Evolutionary conservation across 805 yeast species (phyloP), one percentile per base, ranked within the genome.

Genomic region (Zygoascus ofunaensis): DNA sequence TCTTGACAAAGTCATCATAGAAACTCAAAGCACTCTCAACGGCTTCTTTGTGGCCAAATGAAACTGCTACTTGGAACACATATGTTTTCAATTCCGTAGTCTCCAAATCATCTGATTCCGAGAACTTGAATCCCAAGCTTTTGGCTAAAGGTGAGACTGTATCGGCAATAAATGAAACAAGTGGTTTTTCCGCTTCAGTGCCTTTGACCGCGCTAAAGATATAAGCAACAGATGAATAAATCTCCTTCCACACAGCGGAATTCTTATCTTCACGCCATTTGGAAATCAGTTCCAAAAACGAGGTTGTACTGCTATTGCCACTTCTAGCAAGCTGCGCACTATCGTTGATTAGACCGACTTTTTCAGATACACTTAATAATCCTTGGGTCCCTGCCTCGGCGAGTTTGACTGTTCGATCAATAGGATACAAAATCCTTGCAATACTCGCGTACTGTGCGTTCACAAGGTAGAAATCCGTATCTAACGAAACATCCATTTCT

Each of bases 21-120:
- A 73, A 64, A 15, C 47, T 55, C 43, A 61, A 51, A 17, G 66
- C 69, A 15, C 49, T 50, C 26, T 55, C 55, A 37, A 60, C 56
- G 32, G 59, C 62, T 43, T 59, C 66, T 44, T 55, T 56, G 32
- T 56, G 66, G 20, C 54, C 66, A 23, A 56, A 56, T 17, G 50
- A 43, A 23, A 61, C 62, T 2, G 69, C 65, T 19, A 56, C 51
- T n/a, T 49, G 48, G 44, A 65, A 64, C 60, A 86, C 69, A 23
- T 73, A 63, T 4, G 81, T 69, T 66, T 82, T 84, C 62, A 86
- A 71, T 61, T 80, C 77, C 61, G 80, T 82, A 39, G 76, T 73
- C 37, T 63, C 61, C 19, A 61, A 54, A 8, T 80, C 70, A 52
- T 77, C 86, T 22, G 63, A 47, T 10, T 66, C 71, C 17, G 68